Conservation (phyloP, 2,329 filamentous ascomycete species). For the Rhinocladiella mackenziei region DNA sequence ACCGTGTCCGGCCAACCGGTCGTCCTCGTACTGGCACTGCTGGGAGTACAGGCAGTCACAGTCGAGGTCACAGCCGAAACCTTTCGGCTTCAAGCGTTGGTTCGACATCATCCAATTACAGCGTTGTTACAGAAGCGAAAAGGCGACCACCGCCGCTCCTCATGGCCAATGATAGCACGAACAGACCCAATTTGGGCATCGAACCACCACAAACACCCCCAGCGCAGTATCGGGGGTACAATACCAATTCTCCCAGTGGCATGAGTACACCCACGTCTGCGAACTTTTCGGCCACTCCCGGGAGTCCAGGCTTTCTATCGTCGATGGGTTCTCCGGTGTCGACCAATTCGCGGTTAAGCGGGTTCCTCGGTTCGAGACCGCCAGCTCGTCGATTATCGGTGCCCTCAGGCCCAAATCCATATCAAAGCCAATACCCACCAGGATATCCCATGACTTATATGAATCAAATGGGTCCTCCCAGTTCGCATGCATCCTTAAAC, state of each 20-base stretch:
- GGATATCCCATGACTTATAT: conserved; percentile 19
- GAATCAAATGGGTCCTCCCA: conserved; percentile 53
- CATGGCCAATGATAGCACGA: conserved; percentile 69
- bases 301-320: conserved; percentile 70
- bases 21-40: conserved; percentile 73
- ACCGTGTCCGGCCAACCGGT: conserved; percentile 70
- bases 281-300: conserved; percentile 71
- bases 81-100: conserved; percentile 83
- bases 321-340: conserved; percentile 68
- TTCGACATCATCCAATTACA: conserved; percentile 67
- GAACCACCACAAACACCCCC: conserved; percentile 66
- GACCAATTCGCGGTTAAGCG: conserved; percentile 64
- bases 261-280: conserved; percentile 80
- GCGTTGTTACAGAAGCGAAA: conserved; percentile 57
- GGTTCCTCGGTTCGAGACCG: conserved; percentile 67
- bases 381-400: conserved; percentile 76
- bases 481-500: conserved; percentile 55
- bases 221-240: conserved; percentile 60
- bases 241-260: conserved; percentile 65
- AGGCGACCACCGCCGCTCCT: conserved; percentile 74
- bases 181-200: conserved; percentile 60
- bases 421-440: conserved; percentile 50
- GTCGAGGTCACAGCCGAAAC: conserved; percentile 76
- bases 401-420: conserved; percentile 70
- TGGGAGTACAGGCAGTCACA: conserved; percentile 66